Conservation (phyloP, 768 basidiomycete genomes). For the Candolleomyces aberdarensis region DNA sequence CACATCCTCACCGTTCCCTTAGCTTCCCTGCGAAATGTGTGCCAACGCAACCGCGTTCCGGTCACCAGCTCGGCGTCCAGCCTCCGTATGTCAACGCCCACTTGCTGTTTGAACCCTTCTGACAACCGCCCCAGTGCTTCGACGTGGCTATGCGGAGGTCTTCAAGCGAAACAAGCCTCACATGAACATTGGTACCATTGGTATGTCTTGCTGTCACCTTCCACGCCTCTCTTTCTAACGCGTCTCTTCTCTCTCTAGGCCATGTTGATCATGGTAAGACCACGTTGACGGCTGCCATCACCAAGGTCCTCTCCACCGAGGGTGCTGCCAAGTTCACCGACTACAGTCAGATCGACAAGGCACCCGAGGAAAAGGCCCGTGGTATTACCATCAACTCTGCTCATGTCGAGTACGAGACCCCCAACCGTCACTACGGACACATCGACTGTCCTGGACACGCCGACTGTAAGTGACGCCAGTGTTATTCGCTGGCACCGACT, state of each 20-base stretch:
- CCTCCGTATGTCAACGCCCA: slow-evolving; percentile 24
- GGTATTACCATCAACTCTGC: slow-evolving; percentile 99
- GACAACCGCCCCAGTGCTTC: slow-evolving; percentile 33
- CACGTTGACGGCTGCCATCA: slow-evolving; percentile 93
- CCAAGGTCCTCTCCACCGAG: slow-evolving; percentile 79
- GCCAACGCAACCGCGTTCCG: slow-evolving; percentile 31
- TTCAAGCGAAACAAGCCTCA: slow-evolving; percentile 82
- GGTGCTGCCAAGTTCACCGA: slow-evolving; percentile 89
- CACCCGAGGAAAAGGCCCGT: slow-evolving; percentile 98
- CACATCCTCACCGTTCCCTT: slow-evolving; percentile 5
- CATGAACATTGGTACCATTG: slow-evolving; percentile 95
- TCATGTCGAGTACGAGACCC: slow-evolving; percentile 98
- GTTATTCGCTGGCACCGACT: slow-evolving; percentile 1
- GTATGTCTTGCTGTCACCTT: slow-evolving; percentile 35
- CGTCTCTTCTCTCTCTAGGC: slow-evolving; percentile 39
- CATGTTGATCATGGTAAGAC: slow-evolving; percentile 99
- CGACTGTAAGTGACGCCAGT: slow-evolving; percentile 60
- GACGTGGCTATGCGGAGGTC: slow-evolving; percentile 75
- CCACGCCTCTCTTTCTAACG: background rate
- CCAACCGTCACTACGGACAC: slow-evolving; percentile 88
- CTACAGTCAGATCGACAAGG: slow-evolving; percentile 98
- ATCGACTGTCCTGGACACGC: slow-evolving; percentile 98
- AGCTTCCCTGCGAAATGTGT: slow-evolving; percentile 36
- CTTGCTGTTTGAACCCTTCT: background rate
- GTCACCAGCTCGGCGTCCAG: slow-evolving; percentile 21